These are phyloP conservation scores for Apiotrichum porosum DNA, from an alignment of 1,284 basidiomycete genomes.

Conservation along the genomic window DNA sequence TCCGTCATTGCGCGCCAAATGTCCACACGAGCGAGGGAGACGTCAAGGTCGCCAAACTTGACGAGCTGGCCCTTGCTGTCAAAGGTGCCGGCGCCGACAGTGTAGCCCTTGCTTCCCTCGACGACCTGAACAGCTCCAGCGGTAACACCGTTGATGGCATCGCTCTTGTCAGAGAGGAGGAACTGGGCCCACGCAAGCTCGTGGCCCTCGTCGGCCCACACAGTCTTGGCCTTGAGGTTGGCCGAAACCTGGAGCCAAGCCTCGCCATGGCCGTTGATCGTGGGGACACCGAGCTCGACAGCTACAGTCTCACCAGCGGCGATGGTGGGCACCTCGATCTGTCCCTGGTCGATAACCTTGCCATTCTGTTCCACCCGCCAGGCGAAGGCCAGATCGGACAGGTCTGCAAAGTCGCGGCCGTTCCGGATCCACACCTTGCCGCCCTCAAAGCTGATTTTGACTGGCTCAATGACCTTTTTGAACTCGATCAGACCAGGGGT, in stretches of 20 bases:
- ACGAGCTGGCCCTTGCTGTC: constrained; percentile 5
- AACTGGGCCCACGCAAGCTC: constrained; percentile 17
- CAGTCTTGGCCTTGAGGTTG: background rate
- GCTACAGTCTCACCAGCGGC: background rate
- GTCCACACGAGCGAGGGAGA: background rate
- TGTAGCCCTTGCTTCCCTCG: background rate
- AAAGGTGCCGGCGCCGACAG: constrained; percentile 15
- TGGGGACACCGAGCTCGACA: background rate
- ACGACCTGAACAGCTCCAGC: background rate
- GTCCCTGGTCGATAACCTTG: constrained; percentile 2
- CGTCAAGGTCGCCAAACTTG: background rate
- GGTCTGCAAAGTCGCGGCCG: constrained; percentile 15
- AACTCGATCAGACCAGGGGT: constrained; percentile 19
- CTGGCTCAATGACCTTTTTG: constrained; percentile 17
- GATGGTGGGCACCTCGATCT: constrained; percentile 3
- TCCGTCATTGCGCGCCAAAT: constrained; percentile 8
- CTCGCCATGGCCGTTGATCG: background rate
- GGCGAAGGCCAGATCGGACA: constrained; percentile 8
- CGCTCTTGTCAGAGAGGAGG: background rate
- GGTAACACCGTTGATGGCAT: background rate
- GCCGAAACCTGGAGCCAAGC: constrained; percentile 5
- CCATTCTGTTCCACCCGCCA: constrained; percentile 10
- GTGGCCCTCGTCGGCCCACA: constrained; percentile 18
- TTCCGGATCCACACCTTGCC: constrained; percentile 1
- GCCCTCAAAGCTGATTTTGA: background rate